Percentiles rank a stretch among this genome's conserved stretches.
These are phyloP conservation scores for Pyrrhoderma noxium DNA, from an alignment of 1,284 basidiomycete genomes.

Conservation along the genomic window DNA sequence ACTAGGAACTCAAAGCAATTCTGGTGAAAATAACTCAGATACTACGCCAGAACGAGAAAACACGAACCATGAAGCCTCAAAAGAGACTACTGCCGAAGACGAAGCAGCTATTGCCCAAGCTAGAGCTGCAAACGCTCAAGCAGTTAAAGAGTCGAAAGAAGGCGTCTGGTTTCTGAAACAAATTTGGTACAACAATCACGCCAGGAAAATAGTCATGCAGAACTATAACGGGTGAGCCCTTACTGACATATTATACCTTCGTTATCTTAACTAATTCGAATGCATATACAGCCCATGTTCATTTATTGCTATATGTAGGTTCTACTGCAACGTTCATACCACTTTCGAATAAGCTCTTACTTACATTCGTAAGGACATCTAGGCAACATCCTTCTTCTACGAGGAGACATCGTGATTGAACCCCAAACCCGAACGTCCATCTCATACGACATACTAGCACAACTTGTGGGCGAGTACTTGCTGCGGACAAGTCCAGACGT, in stretches of 20 bases:
- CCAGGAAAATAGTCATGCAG: slow-evolving; percentile 70
- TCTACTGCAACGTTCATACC: slow-evolving; percentile 5
- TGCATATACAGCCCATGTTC: slow-evolving; percentile 65
- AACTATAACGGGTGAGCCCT: slow-evolving; percentile 65
- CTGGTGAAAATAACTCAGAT: no score
- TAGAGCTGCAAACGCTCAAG: slow-evolving; percentile 11
- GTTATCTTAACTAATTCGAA: background rate
- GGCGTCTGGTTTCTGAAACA: slow-evolving; percentile 79
- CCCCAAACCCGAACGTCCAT: slow-evolving; percentile 60
- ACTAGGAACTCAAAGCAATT: no score
- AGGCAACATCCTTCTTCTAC: slow-evolving; percentile 82
- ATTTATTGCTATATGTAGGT: slow-evolving; percentile 78
- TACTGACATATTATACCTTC: background rate
- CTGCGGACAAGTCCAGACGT: slow-evolving; percentile 51
- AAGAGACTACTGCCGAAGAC: background rate
- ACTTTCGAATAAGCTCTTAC: slow-evolving; percentile 16
- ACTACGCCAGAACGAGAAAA: no score
- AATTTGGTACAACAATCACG: slow-evolving; percentile 43
- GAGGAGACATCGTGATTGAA: slow-evolving; percentile 66
- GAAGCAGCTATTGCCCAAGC: slow-evolving; percentile 5
- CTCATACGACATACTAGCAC: slow-evolving; percentile 77
- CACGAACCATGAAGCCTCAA: no score
- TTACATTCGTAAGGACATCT: slow-evolving; percentile 15
- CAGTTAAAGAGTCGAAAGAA: slow-evolving; percentile 34
- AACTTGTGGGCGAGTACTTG: slow-evolving; percentile 78